These are phyloP conservation scores for Beta macrorhiza DNA, from an alignment of 179 eudicot species.

Conservation along the genomic window DNA sequence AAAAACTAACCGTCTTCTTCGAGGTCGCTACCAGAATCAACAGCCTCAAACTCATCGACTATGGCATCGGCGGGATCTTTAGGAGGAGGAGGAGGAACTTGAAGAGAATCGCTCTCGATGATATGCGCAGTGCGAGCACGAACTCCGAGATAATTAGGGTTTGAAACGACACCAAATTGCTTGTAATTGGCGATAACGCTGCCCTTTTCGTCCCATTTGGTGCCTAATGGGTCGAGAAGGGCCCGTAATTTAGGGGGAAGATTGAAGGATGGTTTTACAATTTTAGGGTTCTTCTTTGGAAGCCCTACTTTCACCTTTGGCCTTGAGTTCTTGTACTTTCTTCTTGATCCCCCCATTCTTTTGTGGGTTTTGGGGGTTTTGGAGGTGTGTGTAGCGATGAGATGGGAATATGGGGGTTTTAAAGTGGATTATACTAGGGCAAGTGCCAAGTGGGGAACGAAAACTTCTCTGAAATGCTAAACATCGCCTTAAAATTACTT, in stretches of 20 bases:
- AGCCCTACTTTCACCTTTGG: constrained; percentile 75
- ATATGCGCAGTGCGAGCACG: constrained; percentile 61
- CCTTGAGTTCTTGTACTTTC: constrained; percentile 64
- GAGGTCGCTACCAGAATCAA: constrained; percentile 82
- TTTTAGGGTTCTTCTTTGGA: constrained; percentile 68
- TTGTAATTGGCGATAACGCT: constrained; percentile 79
- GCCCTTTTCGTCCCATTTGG: constrained; percentile 77
- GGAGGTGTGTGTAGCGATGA: background rate
- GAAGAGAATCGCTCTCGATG: constrained; percentile 66
- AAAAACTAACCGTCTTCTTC: constrained; percentile 82
- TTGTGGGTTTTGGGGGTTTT: background rate
- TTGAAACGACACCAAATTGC: constrained; percentile 77
- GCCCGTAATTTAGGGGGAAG: constrained; percentile 78
- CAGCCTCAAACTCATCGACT: constrained; percentile 53
- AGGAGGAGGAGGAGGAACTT: constrained; percentile 48
- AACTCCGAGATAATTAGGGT: constrained; percentile 77
- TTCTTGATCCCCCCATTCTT: constrained; percentile 21
- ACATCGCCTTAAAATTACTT: too few species aligned
- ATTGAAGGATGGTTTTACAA: constrained; percentile 73
- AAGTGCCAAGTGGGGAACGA: too few species aligned
- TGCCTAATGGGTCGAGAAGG: constrained; percentile 48
- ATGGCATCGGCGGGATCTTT: constrained; percentile 24
- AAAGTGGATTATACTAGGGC: too few species aligned
- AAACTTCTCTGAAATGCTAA: too few species aligned
- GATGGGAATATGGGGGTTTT: background rate